phyloP scores from a whole-genome alignment of 129 eudicot genomes.

The Erigeron canadensis region DNA sequence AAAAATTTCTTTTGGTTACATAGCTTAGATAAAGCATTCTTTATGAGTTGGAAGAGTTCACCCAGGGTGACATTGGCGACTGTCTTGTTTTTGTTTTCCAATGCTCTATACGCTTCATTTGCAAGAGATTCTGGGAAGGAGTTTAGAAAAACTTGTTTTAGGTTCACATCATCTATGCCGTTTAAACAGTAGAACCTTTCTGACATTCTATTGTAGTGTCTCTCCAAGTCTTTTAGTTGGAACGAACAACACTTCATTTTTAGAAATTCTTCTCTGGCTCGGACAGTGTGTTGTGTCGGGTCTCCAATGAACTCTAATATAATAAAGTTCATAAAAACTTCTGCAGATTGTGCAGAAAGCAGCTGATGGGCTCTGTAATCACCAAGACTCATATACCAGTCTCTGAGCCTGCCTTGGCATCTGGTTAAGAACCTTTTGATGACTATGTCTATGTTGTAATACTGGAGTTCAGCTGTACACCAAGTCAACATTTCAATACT shows the following conservation, averaged over 20 bases:
- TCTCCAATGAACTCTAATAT: background rate
- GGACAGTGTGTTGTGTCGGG: background rate
- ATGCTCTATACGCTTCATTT: background rate
- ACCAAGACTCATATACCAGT: background rate
- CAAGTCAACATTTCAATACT: slow-evolving; percentile 1
- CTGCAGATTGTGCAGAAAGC: background rate
- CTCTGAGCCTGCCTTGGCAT: background rate
- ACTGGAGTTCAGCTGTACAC: background rate
- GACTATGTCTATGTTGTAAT: background rate
- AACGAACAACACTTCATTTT: slow-evolving; percentile 9
- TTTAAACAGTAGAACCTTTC: background rate
- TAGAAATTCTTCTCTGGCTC: background rate
- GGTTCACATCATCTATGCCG: background rate
- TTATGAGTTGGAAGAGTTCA: background rate
- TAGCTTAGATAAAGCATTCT: background rate
- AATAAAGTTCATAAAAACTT: background rate
- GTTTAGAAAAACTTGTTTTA: background rate
- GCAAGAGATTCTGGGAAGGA: background rate
- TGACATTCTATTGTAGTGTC: background rate
- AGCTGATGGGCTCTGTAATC: background rate
- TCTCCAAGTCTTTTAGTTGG: background rate
- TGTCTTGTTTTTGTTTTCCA: background rate
- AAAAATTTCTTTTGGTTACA: background rate
- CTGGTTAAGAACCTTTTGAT: background rate
- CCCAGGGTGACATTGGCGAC: background rate